phyloP scores from a whole-genome alignment of 805 yeast species.

The Saccharomycopsis schoenii region DNA sequence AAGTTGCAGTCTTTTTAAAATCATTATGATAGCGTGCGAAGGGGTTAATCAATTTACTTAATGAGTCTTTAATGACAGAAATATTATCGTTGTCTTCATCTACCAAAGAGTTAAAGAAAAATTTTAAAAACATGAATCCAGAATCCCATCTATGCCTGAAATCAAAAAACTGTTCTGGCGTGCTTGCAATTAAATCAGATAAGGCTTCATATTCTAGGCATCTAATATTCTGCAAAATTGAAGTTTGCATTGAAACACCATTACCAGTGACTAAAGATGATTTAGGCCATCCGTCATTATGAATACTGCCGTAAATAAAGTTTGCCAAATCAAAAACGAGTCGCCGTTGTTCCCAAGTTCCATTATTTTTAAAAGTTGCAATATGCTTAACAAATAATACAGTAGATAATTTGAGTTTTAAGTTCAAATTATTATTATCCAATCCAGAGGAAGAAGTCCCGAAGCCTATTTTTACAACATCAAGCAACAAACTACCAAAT shows the following conservation, averaged over 20 bases:
- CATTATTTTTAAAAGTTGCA: conserved; percentile 19
- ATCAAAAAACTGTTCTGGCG: conserved; percentile 31
- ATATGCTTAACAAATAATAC: conserved; percentile 60
- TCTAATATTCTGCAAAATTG: conserved; percentile 26
- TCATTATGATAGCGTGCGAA: conserved; percentile 25
- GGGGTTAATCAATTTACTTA: conserved; percentile 47
- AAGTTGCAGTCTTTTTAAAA: neutral
- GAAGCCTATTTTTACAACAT: conserved; percentile 51
- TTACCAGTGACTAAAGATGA: conserved; percentile 28
- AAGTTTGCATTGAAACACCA: neutral
- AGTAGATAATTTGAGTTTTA: conserved; percentile 43
- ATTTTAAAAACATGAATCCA: conserved; percentile 47
- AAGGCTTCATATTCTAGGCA: conserved; percentile 68
- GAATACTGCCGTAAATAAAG: too few species aligned
- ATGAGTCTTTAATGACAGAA: conserved; percentile 59
- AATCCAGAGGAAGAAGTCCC: conserved; percentile 30
- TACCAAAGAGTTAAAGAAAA: conserved; percentile 59
- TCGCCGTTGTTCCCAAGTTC: conserved; percentile 4
- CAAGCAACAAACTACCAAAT: neutral
- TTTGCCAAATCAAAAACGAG: too few species aligned
- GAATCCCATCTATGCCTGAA: conserved; percentile 27
- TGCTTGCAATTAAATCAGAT: conserved; percentile 39
- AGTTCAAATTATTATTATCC: neutral
- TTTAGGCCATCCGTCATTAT: conserved; percentile 54
- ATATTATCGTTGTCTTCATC: conserved; percentile 56